Evolutionary conservation across 306 rosid species (phyloP), one percentile per base, ranked within the genome.

Genomic region (Dalbergia cochinchinensis): DNA sequence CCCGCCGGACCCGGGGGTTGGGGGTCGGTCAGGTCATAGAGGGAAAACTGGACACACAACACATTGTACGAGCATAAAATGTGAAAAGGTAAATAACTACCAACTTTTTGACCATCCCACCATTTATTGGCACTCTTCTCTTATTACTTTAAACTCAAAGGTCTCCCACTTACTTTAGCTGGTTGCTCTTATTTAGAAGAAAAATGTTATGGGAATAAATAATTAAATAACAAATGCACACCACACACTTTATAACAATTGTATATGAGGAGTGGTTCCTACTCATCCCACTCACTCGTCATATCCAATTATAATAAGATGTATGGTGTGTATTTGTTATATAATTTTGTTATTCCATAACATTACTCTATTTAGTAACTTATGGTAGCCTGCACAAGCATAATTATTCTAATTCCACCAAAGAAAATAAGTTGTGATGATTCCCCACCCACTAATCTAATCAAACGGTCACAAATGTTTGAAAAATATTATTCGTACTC

Each of bases 61-160:
- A 33, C 70, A 67, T 35, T 65, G 80, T 45, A 35, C 45, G 54
- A 31, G 84, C 53, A 26, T 26, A 26, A 39, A 41, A 71, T 9
- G 67, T 18, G 26, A 16, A 26, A 68, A 66, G 50, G 41, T 11
- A 18, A 59, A 39, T 8, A 48, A 60, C 55, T 77, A 64, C 39
- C 51, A 34, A 48, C 81, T 65, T 84, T 47, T 90, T 81, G 77
- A 90, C 92, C 88, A 74, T 70, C 65, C 87, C 88, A 64, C 83
- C 15, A 47, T 47, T 47, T 47, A 47, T 11, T 11, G 12, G 12
- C 53, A 47, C 53, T 9, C 53, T 47, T 47, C 53, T 47, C 4
- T 47, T 47, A 4, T 47, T 16, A 71, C 48, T 55, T 41, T 57
- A 73, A 73, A 37, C 54, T 19, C 5, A 13, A 18, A 48, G 13